Evolutionary conservation across 1,284 basidiomycete species (phyloP), one percentile per base, ranked within the genome.

Genomic region (Ganoderma lucidum): DNA sequence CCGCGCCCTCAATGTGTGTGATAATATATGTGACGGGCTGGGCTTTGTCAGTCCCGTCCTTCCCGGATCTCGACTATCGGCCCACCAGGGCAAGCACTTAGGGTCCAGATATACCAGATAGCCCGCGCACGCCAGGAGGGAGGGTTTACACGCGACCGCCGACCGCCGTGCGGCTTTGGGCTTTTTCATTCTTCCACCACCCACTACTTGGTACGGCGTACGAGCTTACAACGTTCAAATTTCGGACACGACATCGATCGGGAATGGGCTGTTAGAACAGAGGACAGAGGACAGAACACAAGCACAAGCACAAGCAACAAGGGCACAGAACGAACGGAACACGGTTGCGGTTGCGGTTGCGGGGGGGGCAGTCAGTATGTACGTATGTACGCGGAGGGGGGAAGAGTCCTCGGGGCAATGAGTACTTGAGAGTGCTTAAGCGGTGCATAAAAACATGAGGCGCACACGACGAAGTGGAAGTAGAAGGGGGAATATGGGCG

Each of bases 191-290:
- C 48, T 51, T 51, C 48, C 48, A 51, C 48, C 10, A 51, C n/a
- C 48, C 48, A 51, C 48, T 28, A 51, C n/a, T 1, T 28, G 10
- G n/a, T 9, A 19, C 9, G 3, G 23, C 6, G 9, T 51, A 51
- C 23, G 48, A 51, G 48, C 23, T 51, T 51, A 51, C 48, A 51
- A n/a, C n/a, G n/a, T n/a, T n/a, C n/a, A n/a, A n/a, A n/a, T 48
- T 51, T 28, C 48, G 10, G 48, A 51, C 23, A 51, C 3, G 23
- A 51, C 23, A 23, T 1, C 6, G 23, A 19, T 19, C 44, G 6
- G 44, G 42, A 48, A 51, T 28, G 48, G 4, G 48, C 48, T 51
- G 28, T 51, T 51, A 51, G 45, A 48, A 48, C 45, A 48, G n/a
- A 23, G 23, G 23, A 23, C 19, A 28, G 23, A 28, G 8, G 3